phyloP scores from a whole-genome alignment of 1,139 yeast genomes.

The Chernovozyma sophiae-reginae region DNA sequence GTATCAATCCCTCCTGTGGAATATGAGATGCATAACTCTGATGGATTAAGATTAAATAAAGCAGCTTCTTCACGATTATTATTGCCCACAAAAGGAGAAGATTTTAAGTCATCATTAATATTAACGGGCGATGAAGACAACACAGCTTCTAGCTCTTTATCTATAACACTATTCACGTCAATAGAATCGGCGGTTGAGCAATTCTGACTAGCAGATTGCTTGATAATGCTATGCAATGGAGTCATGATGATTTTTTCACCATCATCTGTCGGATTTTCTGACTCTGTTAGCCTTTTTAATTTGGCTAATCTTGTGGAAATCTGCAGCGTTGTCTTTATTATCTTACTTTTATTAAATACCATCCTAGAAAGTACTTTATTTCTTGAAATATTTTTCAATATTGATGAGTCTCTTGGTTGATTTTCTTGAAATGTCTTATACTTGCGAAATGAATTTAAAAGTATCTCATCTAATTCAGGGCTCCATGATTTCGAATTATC shows the following conservation, averaged over 20 bases:
- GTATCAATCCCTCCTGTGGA: conserved; percentile 5
- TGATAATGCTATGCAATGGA: conserved; percentile 23
- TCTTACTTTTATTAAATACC: conserved; percentile 36
- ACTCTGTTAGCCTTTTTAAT: conserved; percentile 13
- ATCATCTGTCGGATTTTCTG: conserved; percentile 11
- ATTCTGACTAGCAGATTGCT: not conserved
- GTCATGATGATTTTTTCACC: conserved; percentile 22
- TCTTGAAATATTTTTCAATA: conserved; percentile 32
- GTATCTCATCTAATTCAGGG: conserved; percentile 32
- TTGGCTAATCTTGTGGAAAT: conserved; percentile 18
- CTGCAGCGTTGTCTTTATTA: conserved; percentile 37
- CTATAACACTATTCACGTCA: conserved; percentile 14
- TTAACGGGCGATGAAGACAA: conserved; percentile 22
- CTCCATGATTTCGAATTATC: conserved; percentile 31
- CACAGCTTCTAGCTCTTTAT: conserved; percentile 22
- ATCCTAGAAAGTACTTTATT: conserved; percentile 41
- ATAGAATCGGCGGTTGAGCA: not conserved
- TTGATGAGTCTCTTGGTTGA: conserved; percentile 20
- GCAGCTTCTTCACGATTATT: conserved; percentile 10
- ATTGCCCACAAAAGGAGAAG: conserved; percentile 13
- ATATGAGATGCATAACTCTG: conserved; percentile 11
- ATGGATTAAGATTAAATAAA: conserved; percentile 8
- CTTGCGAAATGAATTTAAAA: conserved; percentile 34
- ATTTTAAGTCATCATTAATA: conserved; percentile 1
- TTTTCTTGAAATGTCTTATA: conserved; percentile 31